These are phyloP conservation scores for Oryza nivara DNA, from an alignment of 176 grass and related monocot species.

Conservation along the genomic window DNA sequence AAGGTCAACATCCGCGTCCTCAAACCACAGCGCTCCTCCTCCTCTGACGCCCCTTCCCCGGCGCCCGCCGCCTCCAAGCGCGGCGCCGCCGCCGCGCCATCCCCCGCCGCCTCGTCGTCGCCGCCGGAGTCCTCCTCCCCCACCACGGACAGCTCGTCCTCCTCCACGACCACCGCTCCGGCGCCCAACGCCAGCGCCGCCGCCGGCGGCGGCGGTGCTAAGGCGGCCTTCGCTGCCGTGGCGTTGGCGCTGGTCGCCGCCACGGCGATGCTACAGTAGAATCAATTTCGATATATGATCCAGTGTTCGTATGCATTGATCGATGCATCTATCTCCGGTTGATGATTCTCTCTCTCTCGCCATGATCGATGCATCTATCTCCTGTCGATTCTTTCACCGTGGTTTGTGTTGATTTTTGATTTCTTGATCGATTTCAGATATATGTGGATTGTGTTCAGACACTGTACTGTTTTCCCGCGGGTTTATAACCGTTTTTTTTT, in stretches of 20 bases:
- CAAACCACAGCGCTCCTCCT: conserved; percentile 49
- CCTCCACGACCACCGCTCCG: conserved; percentile 19
- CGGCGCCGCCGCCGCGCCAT: neutral
- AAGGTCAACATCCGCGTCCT: conserved; percentile 74
- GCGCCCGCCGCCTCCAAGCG: conserved; percentile 22
- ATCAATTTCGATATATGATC: neutral
- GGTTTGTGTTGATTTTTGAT: conserved; percentile 2
- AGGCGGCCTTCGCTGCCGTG: neutral
- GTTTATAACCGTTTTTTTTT: neutral
- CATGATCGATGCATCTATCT: neutral
- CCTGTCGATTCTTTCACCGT: conserved; percentile 26
- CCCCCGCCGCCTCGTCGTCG: conserved; percentile 12
- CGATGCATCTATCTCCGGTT: neutral
- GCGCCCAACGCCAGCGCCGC: conserved; percentile 39
- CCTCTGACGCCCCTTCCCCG: conserved; percentile 55
- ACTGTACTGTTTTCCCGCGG: neutral
- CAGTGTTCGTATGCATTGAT: neutral
- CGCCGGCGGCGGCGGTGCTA: neutral
- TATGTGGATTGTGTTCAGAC: conserved; percentile 26
- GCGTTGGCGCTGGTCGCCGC: conserved; percentile 22
- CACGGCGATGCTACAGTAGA: conserved; percentile 34
- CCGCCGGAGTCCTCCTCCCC: neutral
- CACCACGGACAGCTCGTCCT: conserved; percentile 12
- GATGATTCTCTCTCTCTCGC: conserved; percentile 27
- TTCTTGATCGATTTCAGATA: neutral